phyloP scores from a whole-genome alignment of 768 basidiomycete genomes.

The Leccinum subtestaceum region DNA sequence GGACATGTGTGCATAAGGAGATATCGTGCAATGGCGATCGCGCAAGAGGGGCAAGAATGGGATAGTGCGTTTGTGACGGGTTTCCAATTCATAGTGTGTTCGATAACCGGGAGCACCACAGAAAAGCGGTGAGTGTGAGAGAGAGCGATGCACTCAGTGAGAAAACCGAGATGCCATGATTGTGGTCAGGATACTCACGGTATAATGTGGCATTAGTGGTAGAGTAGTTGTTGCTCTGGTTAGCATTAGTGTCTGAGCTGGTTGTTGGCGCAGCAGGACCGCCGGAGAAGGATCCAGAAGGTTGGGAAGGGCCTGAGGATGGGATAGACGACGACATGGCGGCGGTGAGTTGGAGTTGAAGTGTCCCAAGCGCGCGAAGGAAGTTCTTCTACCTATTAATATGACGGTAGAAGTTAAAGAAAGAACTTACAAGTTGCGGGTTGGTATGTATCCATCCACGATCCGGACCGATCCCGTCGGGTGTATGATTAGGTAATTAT shows the following conservation, averaged over 20 bases:
- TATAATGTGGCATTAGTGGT: constrained; percentile 27
- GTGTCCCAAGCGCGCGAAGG: constrained; percentile 1
- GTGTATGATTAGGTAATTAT: neutral
- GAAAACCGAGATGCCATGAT: constrained; percentile 14
- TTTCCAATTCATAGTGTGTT: neutral
- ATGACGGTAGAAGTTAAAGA: neutral
- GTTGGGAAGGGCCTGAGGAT: neutral
- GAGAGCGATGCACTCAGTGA: constrained; percentile 12
- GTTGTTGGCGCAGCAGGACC: neutral
- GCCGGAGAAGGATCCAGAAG: neutral
- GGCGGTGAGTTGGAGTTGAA: neutral
- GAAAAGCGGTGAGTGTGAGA: constrained; percentile 9
- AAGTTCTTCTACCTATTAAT: constrained; percentile 17
- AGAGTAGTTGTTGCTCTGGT: neutral
- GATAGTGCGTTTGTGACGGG: neutral
- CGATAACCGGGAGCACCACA: neutral
- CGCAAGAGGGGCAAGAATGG: neutral
- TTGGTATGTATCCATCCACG: neutral
- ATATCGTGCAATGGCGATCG: constrained; percentile 6
- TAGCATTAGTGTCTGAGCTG: neutral
- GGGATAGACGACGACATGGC: constrained; percentile 13
- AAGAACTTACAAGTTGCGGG: neutral
- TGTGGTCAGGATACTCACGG: constrained; percentile 20
- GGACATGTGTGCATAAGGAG: neutral
- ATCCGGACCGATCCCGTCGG: constrained; percentile 8